Conservation (phyloP, 2,329 filamentous ascomycete genomes). For the Scytalidium lignicola region DNA sequence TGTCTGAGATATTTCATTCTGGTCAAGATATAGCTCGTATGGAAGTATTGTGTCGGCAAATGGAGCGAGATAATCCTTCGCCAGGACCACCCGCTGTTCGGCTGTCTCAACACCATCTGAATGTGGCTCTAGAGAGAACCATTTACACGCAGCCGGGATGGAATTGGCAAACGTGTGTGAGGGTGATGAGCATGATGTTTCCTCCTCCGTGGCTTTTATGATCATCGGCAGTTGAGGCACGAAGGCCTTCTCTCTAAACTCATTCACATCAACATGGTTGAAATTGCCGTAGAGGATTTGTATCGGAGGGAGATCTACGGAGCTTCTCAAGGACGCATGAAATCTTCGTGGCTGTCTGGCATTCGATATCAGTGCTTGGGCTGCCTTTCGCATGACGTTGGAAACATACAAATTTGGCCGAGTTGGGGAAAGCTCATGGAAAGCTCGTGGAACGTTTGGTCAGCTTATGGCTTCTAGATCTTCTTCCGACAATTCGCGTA, state of each 20-base stretch:
- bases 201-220: conserved; percentile 28
- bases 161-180: not conserved
- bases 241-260: conserved; percentile 52
- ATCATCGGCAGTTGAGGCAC: conserved; percentile 46
- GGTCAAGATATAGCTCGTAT: conserved; percentile 43
- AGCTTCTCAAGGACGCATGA: not conserved
- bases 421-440: too few species aligned
- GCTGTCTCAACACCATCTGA: not conserved
- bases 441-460: not conserved
- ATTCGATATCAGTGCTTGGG: not conserved
- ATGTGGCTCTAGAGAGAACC: conserved; percentile 43
- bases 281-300: conserved; percentile 8
- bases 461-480: not conserved
- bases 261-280: conserved; percentile 27
- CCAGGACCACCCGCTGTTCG: conserved; percentile 1
- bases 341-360: not conserved
- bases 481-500: not conserved
- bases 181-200: not conserved
- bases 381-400: not conserved
- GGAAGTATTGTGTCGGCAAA: conserved; percentile 48
- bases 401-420: not conserved
- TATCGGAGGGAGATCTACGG: not conserved
- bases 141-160: conserved; percentile 51
- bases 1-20: conserved; percentile 3
- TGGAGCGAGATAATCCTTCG: conserved; percentile 28